phyloP scores from a whole-genome alignment of 805 yeast species.

The Grigorovia yakushimaensis region DNA sequence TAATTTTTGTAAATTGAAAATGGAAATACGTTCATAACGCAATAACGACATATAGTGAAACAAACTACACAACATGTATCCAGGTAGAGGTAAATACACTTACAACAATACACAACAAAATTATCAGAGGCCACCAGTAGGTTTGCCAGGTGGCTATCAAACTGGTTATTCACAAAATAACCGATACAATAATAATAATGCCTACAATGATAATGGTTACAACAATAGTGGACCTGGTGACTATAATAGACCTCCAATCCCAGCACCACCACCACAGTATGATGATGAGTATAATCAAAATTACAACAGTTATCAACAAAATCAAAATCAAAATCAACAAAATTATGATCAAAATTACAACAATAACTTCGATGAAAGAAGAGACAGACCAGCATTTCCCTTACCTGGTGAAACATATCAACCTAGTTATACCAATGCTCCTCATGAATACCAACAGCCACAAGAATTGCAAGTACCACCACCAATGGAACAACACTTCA shows the following conservation, averaged over 20 bases:
- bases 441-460: conserved; percentile 9
- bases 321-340: not conserved
- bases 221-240: conserved; percentile 4
- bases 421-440: conserved; percentile 4
- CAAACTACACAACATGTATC: conserved; percentile 12
- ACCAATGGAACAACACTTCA: conserved; percentile 4
- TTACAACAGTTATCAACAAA: not conserved
- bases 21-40: not conserved
- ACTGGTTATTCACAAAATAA: conserved; percentile 7
- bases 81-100: conserved; percentile 29
- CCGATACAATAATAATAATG: not conserved
- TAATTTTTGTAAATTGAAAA: not conserved
- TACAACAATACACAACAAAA: conserved; percentile 15
- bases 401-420: conserved; percentile 4
- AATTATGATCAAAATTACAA: not conserved
- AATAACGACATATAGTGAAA: too few species aligned
- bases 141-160: not conserved
- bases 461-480: conserved; percentile 8
- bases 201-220: not conserved
- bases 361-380: not conserved
- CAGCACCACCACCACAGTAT: not conserved
- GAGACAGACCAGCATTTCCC: not conserved
- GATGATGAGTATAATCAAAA: not conserved
- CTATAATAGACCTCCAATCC: conserved; percentile 2
- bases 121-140: conserved; percentile 10